These are phyloP conservation scores for Malania oleifera DNA, from an alignment of 164 flowering plant genomes.

Conservation along the genomic window DNA sequence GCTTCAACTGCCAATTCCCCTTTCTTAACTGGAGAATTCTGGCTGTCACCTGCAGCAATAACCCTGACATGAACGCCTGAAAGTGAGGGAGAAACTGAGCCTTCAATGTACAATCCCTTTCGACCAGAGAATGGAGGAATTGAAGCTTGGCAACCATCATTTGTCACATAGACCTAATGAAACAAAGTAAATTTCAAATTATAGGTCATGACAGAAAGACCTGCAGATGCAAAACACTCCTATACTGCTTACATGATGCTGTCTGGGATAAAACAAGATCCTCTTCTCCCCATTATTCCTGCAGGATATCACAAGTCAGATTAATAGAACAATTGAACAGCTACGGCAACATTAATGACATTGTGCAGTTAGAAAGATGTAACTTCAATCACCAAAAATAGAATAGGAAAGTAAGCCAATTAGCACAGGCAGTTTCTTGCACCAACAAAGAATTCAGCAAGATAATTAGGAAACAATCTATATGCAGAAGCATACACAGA, in stretches of 20 bases:
- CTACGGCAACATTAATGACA: too few relatives aligned
- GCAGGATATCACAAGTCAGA: conserved; percentile 22
- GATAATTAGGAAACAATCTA: too few relatives aligned
- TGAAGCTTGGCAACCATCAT: conserved; percentile 81
- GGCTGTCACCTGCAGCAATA: conserved; percentile 60
- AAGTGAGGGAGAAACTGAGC: conserved; percentile 88
- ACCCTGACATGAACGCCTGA: conserved; percentile 64
- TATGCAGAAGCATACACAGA: too few relatives aligned
- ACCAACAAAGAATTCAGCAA: too few relatives aligned
- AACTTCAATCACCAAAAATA: not conserved
- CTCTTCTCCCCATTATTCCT: conserved; percentile 52
- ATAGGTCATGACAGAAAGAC: not conserved
- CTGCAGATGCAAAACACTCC: not conserved
- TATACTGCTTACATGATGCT: conserved; percentile 48
- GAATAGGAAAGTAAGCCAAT: not conserved
- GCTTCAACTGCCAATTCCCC: conserved; percentile 74
- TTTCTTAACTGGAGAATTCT: conserved; percentile 42
- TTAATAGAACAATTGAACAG: not conserved
- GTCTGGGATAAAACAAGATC: conserved; percentile 79
- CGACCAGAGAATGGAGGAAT: conserved; percentile 69
- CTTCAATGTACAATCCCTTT: conserved; percentile 74
- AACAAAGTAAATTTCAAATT: conserved; percentile 6
- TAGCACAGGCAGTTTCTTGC: too few relatives aligned
- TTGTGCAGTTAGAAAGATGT: too few relatives aligned
- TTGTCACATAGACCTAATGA: conserved; percentile 51